These are phyloP conservation scores for Rhizopogon salebrosus DNA, from an alignment of 768 basidiomycete species.

Conservation along the genomic window DNA sequence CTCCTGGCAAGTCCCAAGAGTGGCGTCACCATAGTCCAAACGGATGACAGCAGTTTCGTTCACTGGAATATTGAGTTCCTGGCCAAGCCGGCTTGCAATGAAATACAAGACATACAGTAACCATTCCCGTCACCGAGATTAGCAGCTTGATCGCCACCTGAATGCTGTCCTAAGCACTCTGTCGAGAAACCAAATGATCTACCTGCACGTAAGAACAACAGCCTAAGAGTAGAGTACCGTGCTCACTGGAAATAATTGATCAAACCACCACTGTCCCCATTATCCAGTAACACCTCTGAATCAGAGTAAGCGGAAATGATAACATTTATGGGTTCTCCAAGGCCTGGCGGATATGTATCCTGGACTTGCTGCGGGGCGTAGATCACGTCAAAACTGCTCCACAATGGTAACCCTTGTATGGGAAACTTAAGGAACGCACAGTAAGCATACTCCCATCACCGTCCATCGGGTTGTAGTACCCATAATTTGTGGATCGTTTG, in stretches of 20 bases:
- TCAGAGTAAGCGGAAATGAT: conserved; percentile 80
- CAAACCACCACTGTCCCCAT: conserved; percentile 61
- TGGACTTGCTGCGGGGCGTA: conserved; percentile 39
- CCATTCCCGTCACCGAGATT: conserved; percentile 84
- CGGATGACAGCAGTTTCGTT: conserved; percentile 84
- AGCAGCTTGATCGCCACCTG: conserved; percentile 61
- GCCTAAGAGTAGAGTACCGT: not conserved
- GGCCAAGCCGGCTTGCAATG: not conserved
- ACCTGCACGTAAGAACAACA: not conserved
- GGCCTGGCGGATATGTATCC: conserved; percentile 59
- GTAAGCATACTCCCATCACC: conserved; percentile 68
- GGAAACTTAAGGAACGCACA: conserved; percentile 37
- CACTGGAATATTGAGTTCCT: conserved; percentile 32
- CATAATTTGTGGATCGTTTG: conserved; percentile 27
- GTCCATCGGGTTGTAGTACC: conserved; percentile 54
- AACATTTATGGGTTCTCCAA: conserved; percentile 83
- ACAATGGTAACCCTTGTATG: not conserved
- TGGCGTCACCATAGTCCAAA: conserved; percentile 76
- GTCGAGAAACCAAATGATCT: conserved; percentile 69
- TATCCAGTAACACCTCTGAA: conserved; percentile 56
- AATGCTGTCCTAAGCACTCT: conserved; percentile 83
- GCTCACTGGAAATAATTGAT: conserved; percentile 78
- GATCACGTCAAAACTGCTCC: not conserved
- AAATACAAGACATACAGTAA: conserved; percentile 39
- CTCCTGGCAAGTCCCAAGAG: conserved; percentile 82